Conservation (phyloP, 2,329 filamentous ascomycete genomes). For the Thermothelomyces thermophilus region DNA sequence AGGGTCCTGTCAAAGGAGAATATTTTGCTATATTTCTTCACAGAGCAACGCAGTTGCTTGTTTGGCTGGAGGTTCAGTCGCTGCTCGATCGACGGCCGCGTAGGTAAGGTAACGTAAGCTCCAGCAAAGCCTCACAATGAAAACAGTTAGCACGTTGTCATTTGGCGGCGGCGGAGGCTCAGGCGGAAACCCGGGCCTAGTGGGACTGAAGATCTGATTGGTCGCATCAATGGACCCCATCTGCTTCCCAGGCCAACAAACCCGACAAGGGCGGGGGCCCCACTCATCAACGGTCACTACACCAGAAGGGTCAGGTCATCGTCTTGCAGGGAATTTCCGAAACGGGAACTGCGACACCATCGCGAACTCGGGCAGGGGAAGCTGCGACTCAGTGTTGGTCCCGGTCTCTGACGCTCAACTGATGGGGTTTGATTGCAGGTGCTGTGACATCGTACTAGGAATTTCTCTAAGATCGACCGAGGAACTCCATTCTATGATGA, state of each 20-base stretch:
- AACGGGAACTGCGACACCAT: neutral
- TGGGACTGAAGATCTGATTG: constrained; percentile 6
- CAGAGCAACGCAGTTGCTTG: constrained; percentile 8
- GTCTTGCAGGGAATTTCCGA: neutral
- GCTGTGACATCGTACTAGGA: too few relatives aligned
- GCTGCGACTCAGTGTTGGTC: too few relatives aligned
- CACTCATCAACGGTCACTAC: constrained; percentile 6
- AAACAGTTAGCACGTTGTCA: constrained; percentile 17
- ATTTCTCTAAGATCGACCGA: too few relatives aligned
- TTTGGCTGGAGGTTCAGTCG: neutral
- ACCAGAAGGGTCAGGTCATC: too few relatives aligned
- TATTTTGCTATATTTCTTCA: neutral
- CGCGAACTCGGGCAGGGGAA: too few relatives aligned
- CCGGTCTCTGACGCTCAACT: too few relatives aligned
- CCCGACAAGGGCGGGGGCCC: neutral
- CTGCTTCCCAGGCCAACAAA: constrained; percentile 11
- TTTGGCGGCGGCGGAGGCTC: constrained; percentile 11
- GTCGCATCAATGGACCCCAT: constrained; percentile 14
- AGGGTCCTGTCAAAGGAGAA: too few relatives aligned
- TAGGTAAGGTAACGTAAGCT: neutral
- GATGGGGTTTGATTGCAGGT: too few relatives aligned
- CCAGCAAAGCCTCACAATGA: neutral
- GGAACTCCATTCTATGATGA: too few relatives aligned
- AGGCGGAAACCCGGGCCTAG: constrained; percentile 6
- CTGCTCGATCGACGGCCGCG: neutral